phyloP scores from a whole-genome alignment of 495 filamentous ascomycete genomes.

The Aspergillus affinis region DNA sequence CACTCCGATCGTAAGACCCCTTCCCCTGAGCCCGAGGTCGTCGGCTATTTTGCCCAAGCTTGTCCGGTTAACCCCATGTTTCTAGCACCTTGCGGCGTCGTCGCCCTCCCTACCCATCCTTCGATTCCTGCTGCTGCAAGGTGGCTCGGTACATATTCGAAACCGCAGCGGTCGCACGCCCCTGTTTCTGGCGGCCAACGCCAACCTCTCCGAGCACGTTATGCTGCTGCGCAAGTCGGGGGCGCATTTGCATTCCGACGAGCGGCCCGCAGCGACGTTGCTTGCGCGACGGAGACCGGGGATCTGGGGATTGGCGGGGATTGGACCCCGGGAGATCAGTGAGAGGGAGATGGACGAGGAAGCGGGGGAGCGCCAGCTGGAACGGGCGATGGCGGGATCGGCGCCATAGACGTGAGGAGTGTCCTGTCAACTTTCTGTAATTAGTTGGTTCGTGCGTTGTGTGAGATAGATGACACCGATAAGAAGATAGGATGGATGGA shows the following conservation, averaged over 20 bases:
- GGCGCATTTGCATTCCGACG: slow-evolving; percentile 67
- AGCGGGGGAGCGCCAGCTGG: slow-evolving; percentile 13
- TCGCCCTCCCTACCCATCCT: slow-evolving; percentile 62
- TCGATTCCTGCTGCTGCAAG: slow-evolving; percentile 67
- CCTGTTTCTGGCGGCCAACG: slow-evolving; percentile 70
- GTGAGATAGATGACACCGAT: background rate
- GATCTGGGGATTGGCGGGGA: slow-evolving; percentile 48
- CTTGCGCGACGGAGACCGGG: slow-evolving; percentile 45
- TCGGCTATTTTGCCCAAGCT: background rate
- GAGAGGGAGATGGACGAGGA: slow-evolving; percentile 36
- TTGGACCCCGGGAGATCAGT: slow-evolving; percentile 38
- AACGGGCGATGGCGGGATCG: slow-evolving; percentile 35
- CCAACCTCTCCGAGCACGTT: slow-evolving; percentile 61
- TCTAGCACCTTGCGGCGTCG: slow-evolving; percentile 64
- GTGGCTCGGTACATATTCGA: slow-evolving; percentile 83
- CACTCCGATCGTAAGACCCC: slow-evolving; percentile 66
- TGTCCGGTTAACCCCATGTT: background rate
- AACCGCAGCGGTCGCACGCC: slow-evolving; percentile 82
- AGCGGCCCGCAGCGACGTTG: slow-evolving; percentile 51
- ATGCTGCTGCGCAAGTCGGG: slow-evolving; percentile 66
- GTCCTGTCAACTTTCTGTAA: too few relatives aligned
- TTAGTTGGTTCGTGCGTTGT: too few relatives aligned
- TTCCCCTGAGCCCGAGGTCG: background rate
- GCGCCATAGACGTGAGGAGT: too few relatives aligned
- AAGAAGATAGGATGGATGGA: background rate